Conservation (phyloP, 2,329 filamentous ascomycete species). For the Ciborinia camelliae region DNA sequence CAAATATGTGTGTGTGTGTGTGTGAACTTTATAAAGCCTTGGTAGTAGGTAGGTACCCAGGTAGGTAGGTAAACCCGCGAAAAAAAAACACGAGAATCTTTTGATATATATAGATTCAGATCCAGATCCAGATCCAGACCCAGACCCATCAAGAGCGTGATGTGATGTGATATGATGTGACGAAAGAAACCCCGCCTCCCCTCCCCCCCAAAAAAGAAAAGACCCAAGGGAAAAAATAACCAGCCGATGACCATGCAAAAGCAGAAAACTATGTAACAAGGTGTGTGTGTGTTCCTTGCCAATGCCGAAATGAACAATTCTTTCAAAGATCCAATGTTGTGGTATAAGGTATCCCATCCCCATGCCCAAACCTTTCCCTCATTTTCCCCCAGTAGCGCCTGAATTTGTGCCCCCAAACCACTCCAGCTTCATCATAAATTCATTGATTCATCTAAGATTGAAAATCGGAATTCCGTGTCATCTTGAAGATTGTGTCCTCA, state of each 20-base stretch:
- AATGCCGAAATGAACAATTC: constrained; percentile 18
- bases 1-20: no score
- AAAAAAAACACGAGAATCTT: neutral
- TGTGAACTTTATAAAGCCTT: no score
- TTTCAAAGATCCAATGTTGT: constrained; percentile 24
- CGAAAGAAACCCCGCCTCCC: neutral
- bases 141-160: constrained; percentile 10
- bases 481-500: constrained; percentile 45
- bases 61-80: neutral
- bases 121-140: no score
- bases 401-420: constrained; percentile 22
- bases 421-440: constrained; percentile 31
- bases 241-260: constrained; percentile 16
- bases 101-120: no score
- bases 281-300: constrained; percentile 9
- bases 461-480: constrained; percentile 20
- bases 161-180: no score
- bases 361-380: constrained; percentile 14
- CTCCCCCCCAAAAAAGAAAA: no score
- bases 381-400: constrained; percentile 23
- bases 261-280: constrained; percentile 19
- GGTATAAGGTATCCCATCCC: constrained; percentile 21
- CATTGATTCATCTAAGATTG: constrained; percentile 35
- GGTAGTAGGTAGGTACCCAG: no score
- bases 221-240: constrained; percentile 9